phyloP scores from a whole-genome alignment of 225 moss, liverwort and hornwort species.

The Pleurozium schreberi region DNA sequence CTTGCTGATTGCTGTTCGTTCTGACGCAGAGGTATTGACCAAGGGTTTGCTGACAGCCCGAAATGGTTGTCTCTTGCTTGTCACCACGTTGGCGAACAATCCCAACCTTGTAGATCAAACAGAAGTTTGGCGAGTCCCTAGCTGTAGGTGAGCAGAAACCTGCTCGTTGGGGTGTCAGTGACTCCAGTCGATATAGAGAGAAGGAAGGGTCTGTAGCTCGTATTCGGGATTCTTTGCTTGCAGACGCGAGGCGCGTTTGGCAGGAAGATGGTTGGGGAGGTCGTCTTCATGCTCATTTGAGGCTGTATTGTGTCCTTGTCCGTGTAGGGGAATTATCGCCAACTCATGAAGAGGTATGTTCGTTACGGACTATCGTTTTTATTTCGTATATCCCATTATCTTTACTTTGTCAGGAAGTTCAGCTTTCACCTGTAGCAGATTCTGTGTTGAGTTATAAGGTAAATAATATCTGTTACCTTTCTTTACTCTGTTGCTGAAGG shows the following conservation, averaged over 20 bases:
- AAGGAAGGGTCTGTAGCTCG: conserved; percentile 43
- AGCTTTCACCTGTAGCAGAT: background rate
- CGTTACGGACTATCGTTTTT: background rate
- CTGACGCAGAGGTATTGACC: conserved; percentile 55
- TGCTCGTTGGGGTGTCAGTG: conserved; percentile 21
- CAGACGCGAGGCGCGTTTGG: conserved; percentile 71
- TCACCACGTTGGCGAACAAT: conserved; percentile 67
- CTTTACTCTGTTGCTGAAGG: background rate
- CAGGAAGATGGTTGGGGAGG: conserved; percentile 84
- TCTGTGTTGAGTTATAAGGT: background rate
- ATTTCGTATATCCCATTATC: background rate
- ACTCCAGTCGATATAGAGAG: conserved; percentile 31
- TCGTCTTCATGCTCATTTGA: conserved; percentile 78
- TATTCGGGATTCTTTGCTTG: conserved; percentile 67
- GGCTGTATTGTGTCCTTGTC: conserved; percentile 90
- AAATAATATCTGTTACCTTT: background rate
- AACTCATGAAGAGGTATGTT: conserved; percentile 79
- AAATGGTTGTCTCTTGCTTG: conserved; percentile 63
- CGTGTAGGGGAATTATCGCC: conserved; percentile 80
- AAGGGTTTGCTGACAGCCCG: conserved; percentile 74
- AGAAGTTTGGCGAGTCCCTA: conserved; percentile 47
- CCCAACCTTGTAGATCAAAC: conserved; percentile 53
- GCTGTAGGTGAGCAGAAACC: conserved; percentile 19
- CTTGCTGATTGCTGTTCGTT: background rate
- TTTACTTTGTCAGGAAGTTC: background rate